Conservation (phyloP, 2,329 filamentous ascomycete genomes). For the Chalara sp. region DNA sequence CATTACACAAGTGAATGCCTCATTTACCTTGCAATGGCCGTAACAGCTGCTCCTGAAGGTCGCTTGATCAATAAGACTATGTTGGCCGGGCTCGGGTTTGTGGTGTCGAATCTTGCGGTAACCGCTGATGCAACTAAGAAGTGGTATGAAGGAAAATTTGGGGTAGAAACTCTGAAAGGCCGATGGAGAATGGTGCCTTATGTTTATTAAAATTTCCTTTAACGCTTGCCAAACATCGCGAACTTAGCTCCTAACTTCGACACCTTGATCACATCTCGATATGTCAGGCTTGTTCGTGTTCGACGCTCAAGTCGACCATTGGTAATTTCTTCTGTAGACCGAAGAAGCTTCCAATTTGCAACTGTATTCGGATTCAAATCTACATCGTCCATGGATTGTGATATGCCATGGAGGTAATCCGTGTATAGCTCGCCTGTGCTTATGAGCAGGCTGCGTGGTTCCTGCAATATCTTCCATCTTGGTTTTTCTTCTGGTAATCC, state of each 20-base stretch:
- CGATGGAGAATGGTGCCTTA: conserved; percentile 75
- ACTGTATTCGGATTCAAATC: conserved; percentile 54
- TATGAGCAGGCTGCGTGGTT: conserved; percentile 73
- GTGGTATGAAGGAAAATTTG: conserved; percentile 78
- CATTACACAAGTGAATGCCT: conserved; percentile 88
- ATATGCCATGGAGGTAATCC: conserved; percentile 69
- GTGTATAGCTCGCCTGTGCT: conserved; percentile 64
- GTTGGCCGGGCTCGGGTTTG: conserved; percentile 63
- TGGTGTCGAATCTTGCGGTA: conserved; percentile 70
- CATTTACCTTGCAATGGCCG: conserved; percentile 72
- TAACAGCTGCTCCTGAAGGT: conserved; percentile 65
- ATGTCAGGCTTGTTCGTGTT: conserved; percentile 68
- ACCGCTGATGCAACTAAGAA: conserved; percentile 71
- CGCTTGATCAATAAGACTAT: conserved; percentile 66
- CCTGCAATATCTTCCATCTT: conserved; percentile 63
- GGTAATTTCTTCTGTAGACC: conserved; percentile 37
- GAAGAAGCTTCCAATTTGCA: conserved; percentile 66
- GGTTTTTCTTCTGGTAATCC: conserved; percentile 47
- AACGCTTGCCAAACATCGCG: conserved; percentile 37
- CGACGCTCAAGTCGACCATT: conserved; percentile 50
- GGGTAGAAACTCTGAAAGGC: conserved; percentile 49
- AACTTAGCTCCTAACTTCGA: conserved; percentile 66
- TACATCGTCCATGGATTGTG: conserved; percentile 58
- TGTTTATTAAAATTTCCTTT: conserved; percentile 40
- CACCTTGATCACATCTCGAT: conserved; percentile 79